Percentiles rank a stretch among this genome's conserved stretches.
phyloP scores from a whole-genome alignment of 179 eudicot species.

The Patellifolia procumbens region DNA sequence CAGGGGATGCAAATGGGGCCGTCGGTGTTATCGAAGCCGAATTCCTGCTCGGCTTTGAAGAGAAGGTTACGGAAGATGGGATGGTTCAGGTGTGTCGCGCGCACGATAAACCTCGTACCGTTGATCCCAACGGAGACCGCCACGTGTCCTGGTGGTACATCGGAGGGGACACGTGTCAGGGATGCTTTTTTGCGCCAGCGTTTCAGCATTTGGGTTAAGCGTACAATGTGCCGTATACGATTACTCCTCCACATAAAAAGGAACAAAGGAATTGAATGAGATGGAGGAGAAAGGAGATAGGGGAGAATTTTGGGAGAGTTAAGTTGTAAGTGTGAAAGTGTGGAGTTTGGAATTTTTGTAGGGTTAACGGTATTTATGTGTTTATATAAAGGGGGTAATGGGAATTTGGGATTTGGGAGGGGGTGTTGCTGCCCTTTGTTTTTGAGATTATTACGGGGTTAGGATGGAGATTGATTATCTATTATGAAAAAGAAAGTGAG shows the following conservation, averaged over 20 bases:
- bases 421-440: neutral
- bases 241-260: constrained; percentile 30
- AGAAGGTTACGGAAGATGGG: constrained; percentile 52
- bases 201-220: constrained; percentile 33
- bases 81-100: constrained; percentile 63
- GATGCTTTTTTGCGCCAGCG: constrained; percentile 33
- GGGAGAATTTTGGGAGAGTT: neutral
- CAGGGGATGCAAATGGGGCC: constrained; percentile 73
- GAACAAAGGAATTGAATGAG: neutral
- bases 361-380: constrained; percentile 35
- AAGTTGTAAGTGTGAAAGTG: neutral
- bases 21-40: constrained; percentile 44
- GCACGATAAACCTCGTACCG: constrained; percentile 50
- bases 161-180: constrained; percentile 39
- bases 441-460: constrained; percentile 15
- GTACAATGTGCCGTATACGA: constrained; percentile 32
- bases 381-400: neutral
- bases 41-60: constrained; percentile 60
- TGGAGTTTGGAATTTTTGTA: constrained; percentile 27
- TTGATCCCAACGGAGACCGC: constrained; percentile 60
- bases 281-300: too few relatives aligned
- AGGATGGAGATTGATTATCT: too few relatives aligned
- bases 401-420: too few relatives aligned
- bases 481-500: too few relatives aligned
- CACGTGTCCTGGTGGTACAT: constrained; percentile 83